These are phyloP conservation scores for Wallacemonas sp. DNA, from an alignment of 208 protist genomes.

Conservation along the genomic window DNA sequence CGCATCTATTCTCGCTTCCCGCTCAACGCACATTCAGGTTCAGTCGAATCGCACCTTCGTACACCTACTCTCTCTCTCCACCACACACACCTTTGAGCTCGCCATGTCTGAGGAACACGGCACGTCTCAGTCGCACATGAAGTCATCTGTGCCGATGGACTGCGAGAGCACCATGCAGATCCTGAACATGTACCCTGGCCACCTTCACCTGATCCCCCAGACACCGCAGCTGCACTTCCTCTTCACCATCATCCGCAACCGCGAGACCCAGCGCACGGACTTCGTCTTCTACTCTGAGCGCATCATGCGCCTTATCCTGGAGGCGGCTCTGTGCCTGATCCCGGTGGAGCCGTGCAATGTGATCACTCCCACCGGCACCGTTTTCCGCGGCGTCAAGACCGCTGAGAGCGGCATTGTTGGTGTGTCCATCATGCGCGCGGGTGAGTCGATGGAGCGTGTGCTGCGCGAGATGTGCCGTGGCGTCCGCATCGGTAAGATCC, in stretches of 20 bases:
- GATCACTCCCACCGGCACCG: slow-evolving; percentile 89
- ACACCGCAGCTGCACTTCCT: slow-evolving; percentile 91
- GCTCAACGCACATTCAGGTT: slow-evolving; percentile 28
- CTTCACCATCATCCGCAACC: slow-evolving; percentile 95
- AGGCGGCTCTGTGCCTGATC: slow-evolving; percentile 86
- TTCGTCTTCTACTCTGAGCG: slow-evolving; percentile 97
- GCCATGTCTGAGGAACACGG: neutral
- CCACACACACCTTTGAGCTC: no score
- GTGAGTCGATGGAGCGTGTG: slow-evolving; percentile 96
- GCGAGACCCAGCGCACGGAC: slow-evolving; percentile 88
- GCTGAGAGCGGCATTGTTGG: slow-evolving; percentile 90
- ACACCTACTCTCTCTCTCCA: no score
- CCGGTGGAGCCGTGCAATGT: slow-evolving; percentile 87
- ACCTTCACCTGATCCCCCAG: slow-evolving; percentile 72
- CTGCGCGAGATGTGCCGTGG: slow-evolving; percentile 93
- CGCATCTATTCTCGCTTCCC: no score
- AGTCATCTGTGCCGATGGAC: neutral
- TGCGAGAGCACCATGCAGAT: slow-evolving; percentile 49
- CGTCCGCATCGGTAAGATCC: slow-evolving; percentile 98
- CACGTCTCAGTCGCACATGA: neutral
- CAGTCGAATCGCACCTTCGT: no score
- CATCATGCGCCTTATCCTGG: slow-evolving; percentile 94
- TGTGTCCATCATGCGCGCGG: slow-evolving; percentile 96
- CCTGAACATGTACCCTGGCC: slow-evolving; percentile 58
- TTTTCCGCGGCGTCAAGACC: slow-evolving; percentile 79